Evolutionary conservation across 2,329 filamentous ascomycete species (phyloP), one percentile per base, ranked within the genome.

Genomic region (Colletotrichum noveboracense): DNA sequence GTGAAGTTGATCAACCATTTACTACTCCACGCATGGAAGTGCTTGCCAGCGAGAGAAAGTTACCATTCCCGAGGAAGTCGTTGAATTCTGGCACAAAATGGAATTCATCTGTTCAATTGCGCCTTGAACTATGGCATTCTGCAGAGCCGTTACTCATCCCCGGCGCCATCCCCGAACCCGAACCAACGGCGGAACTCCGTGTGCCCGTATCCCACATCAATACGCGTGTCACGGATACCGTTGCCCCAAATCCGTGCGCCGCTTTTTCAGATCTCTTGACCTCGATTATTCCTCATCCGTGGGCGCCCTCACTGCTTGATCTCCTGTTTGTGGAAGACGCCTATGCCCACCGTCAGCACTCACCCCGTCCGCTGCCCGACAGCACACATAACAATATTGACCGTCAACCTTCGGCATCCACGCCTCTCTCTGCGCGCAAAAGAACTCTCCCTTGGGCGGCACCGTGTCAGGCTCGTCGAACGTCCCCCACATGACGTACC

Each of bases 401-500:
- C 87, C 82, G 52, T 83, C 83, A 65, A 89, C 82, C 78, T 88
- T 85, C 4, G 87, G 88, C 87, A 89, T 89, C 89, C 89, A 91
- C 2, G 78, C 80, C 7, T 85, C 82, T 72, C 87, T 82, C 52
- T 83, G 79, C 68, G 84, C 88, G 79, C 88, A 90, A 77, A 90
- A 91, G 81, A 91, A 91, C 77, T 91, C 89, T 38, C 88, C 89
- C 78, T 89, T 90, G 0, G 89, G 89, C 7, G 88, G 86, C 12
- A 90, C 79, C 66, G 81, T 83, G 16, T 88, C 86, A 0, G 86
- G 87, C 24, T 89, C 83, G 71, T 91, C 88, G 6, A 91, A 80
- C 0, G 88, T 88, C 2, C 89, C 89, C 80, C 85, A 86, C 76
- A 86, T 82, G 32, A 87, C 78, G 66, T 87, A 87, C n/a, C 83